Evolutionary conservation across 495 filamentous ascomycete genomes (phyloP).

Genomic region (Chaetomium cochliodes): DNA sequence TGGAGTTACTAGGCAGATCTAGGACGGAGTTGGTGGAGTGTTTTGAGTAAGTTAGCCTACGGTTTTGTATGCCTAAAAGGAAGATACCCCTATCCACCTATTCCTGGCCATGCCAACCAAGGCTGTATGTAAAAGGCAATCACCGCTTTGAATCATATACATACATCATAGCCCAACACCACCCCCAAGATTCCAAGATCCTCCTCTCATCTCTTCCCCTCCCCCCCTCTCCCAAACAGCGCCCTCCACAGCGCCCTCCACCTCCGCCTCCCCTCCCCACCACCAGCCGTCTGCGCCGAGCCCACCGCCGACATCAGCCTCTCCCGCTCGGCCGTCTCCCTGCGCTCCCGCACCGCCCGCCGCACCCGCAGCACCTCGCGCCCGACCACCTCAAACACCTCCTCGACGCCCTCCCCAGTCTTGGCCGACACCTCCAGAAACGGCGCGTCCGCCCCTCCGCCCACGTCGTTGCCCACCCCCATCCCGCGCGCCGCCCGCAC

Average conservation of each 20-base stretch:
- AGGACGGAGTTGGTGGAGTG: background rate
- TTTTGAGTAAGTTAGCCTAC: no score
- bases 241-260: slow-evolving; percentile 22
- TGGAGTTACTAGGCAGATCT: slow-evolving; percentile 3
- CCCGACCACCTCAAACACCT: slow-evolving; percentile 35
- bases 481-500: slow-evolving; percentile 26
- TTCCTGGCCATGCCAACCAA: background rate
- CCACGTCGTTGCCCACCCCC: background rate
- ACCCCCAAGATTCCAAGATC: background rate
- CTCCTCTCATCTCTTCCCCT: background rate
- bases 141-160: background rate
- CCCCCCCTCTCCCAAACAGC: slow-evolving; percentile 24
- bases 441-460: background rate
- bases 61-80: background rate
- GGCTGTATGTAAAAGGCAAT: background rate
- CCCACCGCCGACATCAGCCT: slow-evolving; percentile 4
- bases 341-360: slow-evolving; percentile 29
- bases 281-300: background rate
- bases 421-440: slow-evolving; percentile 44
- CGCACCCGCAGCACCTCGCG: slow-evolving; percentile 34
- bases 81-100: background rate
- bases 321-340: slow-evolving; percentile 20
- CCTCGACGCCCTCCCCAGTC: slow-evolving; percentile 40
- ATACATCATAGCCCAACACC: background rate
- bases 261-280: slow-evolving; percentile 12